phyloP scores from a whole-genome alignment of 208 protist species.

The Herpetomonas tarakana region DNA sequence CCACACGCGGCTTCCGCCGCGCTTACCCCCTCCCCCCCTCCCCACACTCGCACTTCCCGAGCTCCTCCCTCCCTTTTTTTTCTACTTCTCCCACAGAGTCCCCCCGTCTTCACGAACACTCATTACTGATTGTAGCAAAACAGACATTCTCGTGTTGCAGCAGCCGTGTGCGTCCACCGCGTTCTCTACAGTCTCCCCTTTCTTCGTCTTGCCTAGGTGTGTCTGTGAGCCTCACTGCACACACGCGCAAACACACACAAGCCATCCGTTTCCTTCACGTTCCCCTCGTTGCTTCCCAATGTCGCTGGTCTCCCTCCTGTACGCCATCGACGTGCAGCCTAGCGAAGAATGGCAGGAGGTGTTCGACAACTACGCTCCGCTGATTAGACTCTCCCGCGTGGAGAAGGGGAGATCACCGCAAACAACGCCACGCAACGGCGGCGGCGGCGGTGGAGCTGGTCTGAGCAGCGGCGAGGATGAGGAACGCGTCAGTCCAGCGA shows the following conservation, averaged over 20 bases:
- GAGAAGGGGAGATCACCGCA: not conserved
- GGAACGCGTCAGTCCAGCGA: slow-evolving; percentile 4
- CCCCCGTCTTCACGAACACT: not conserved
- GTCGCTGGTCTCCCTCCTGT: slow-evolving; percentile 1
- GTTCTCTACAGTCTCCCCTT: not conserved
- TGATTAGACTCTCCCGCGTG: slow-evolving; percentile 26
- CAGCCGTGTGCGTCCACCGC: too few relatives aligned
- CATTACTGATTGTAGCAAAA: too few relatives aligned
- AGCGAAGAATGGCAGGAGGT: slow-evolving; percentile 24
- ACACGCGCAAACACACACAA: too few relatives aligned
- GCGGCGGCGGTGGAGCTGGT: not conserved
- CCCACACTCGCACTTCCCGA: not conserved
- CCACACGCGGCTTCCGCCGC: not conserved
- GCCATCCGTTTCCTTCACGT: not conserved
- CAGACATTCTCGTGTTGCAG: too few relatives aligned
- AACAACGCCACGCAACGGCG: not conserved
- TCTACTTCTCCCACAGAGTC: not conserved
- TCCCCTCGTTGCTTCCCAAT: not conserved
- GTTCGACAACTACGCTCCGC: slow-evolving; percentile 22
- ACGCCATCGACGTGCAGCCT: slow-evolving; percentile 20
- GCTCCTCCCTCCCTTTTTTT: not conserved
- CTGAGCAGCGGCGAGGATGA: slow-evolving; percentile 19
- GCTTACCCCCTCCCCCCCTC: not conserved
- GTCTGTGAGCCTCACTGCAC: too few relatives aligned
- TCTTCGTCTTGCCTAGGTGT: slow-evolving; percentile 6